Evolutionary conservation across 306 rosid species (phyloP), one percentile per base, ranked within the genome.

Genomic region (Canavalia ensiformis): DNA sequence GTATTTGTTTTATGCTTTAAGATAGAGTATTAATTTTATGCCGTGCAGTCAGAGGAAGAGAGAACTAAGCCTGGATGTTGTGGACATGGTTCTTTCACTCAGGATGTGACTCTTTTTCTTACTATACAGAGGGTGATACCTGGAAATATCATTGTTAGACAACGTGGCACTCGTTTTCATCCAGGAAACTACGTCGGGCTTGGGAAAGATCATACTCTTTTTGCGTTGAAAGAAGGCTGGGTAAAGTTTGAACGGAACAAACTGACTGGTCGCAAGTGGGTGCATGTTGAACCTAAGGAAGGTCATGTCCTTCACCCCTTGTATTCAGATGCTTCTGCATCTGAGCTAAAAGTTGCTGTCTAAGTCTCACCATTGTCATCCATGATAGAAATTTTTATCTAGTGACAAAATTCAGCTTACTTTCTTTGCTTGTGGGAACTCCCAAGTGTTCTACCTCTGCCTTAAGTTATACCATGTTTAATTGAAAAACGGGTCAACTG

Each of bases 161-260:
- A 95, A 31, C 92, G 95, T 0, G 98, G 98, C 49, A 95, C 97
- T 37, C 97, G 95, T 11, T 95, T 92, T 76, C 97, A 95, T 81
- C 98, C 98, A 0, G 97, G 98, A 81, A 86, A 95, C 84, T 95
- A 95, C 68, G 97, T 92, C 34, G 95, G 98, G 54, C 54, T 92
- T 0, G 98, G 98, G 68, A 91, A 85, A 71, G 94, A 95, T 87
- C 97, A 95, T 84, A 91, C 97, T 33, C 90, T 91, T 57, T 95
- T 74, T 80, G 98, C 97, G 2, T 64, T 95, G 85, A 90, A 91
- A 88, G 95, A 92, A 84, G 98, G 97, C 28, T 66, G 62, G 3
- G 91, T 95, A 35, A 95, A 90, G 89, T 95, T 91, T 79, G 97
- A 91, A 73, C 74, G 76, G 70, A 90, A 93, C 90, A 91, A 95